Evolutionary conservation across 495 filamentous ascomycete species (phyloP), one percentile per base, ranked within the genome.

Genomic region (Durotheca rogersii): DNA sequence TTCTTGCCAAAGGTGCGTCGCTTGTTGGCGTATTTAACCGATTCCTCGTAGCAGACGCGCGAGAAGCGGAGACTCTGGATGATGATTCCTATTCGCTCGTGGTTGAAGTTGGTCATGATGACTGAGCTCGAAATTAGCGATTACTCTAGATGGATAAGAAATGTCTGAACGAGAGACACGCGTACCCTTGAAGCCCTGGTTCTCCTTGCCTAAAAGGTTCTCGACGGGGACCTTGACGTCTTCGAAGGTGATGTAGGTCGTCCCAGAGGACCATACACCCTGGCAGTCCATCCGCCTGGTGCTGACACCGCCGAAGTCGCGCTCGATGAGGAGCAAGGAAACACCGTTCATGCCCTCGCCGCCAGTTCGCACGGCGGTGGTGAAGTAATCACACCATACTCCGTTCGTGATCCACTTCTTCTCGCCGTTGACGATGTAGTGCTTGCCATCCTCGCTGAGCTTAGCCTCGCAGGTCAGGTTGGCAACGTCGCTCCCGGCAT

Each of bases 391-490:
- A 47, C 77, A 80, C 87, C 88, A 96, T 53, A 96, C 80, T 60
- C 93, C 93, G 75, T 98, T 97, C 63, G 92, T 96, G 70, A 98
- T 98, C 93, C 93, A 97, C 72, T 98, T 98, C 84, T 98, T 97
- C 80, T 96, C 93, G 32, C 93, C 93, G 66, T 97, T 98, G 70
- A 98, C 93, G 51, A 98, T 96, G 70, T 94, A 98, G 70, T 96
- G 89, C 78, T 96, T 98, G 64, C 93, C 93, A 65, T 96, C 92
- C 58, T 89, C 82, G 41, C 78, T 84, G 33, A 95, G 85, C 74
- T 94, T 95, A 19, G 93, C 93, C 76, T 96, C 90, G 67, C 92
- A 96, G 17, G 84, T 91, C 30, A 98, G 70, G 71, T 94, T 96
- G 42, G 93, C 93, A 11, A 98, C 93, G 68, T 98, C 93, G 65